Evolutionary conservation across 768 basidiomycete species (phyloP).

Genomic region (Naganishia vaughanmartiniae): DNA sequence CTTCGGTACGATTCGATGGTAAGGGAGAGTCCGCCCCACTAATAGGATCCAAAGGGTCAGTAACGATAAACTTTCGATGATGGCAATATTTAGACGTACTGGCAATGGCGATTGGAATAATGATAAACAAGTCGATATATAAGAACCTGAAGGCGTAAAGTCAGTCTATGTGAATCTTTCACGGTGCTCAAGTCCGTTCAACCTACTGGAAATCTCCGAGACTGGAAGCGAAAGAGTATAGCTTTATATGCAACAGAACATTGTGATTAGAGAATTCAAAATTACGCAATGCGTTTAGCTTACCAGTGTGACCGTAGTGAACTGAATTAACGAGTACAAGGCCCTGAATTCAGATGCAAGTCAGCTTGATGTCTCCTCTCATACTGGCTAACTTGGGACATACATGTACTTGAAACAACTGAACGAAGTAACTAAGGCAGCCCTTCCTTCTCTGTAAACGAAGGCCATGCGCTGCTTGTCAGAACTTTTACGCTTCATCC

Average conservation of each 20-base stretch:
- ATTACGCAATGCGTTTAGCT: background rate
- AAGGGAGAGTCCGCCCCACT: conserved; percentile 97
- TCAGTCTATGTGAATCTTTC: background rate
- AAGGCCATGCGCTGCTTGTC: background rate
- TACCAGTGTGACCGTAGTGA: conserved; percentile 86
- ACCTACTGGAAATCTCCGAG: conserved; percentile 88
- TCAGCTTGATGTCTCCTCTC: conserved; percentile 26
- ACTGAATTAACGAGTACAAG: conserved; percentile 95
- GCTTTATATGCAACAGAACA: conserved; percentile 29
- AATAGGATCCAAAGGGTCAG: conserved; percentile 21
- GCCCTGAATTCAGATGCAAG: conserved; percentile 63
- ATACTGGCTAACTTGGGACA: conserved; percentile 48
- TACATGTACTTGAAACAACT: conserved; percentile 99
- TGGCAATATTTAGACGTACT: conserved; percentile 61
- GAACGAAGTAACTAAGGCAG: conserved; percentile 94
- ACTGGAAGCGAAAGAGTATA: conserved; percentile 95
- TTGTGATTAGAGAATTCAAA: background rate
- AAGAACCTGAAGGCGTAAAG: conserved; percentile 60
- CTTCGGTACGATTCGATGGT: conserved; percentile 77
- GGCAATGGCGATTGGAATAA: conserved; percentile 91
- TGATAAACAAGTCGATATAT: conserved; percentile 96
- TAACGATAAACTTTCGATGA: background rate
- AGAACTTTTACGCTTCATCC: background rate
- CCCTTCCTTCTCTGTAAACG: conserved; percentile 68
- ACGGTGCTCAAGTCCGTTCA: background rate